Percentiles rank a stretch among this genome's conserved stretches.
Conservation (phyloP, 176 grass and related monocot genomes). For the Oryza longistaminata region DNA sequence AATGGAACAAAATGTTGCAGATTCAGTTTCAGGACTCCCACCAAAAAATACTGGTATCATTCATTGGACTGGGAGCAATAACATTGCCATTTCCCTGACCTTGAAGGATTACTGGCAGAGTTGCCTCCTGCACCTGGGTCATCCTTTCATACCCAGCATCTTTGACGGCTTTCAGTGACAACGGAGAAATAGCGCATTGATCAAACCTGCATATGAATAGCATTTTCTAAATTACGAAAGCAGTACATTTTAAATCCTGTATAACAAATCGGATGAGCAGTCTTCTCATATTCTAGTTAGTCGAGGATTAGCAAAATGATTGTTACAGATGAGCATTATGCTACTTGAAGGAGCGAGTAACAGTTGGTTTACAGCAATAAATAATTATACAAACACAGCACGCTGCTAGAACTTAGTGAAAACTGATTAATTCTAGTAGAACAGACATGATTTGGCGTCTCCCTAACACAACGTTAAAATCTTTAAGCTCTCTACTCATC, state of each 20-base stretch:
- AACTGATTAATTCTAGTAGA: too few relatives aligned
- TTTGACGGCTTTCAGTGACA: slow-evolving; percentile 57
- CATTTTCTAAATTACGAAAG: background rate
- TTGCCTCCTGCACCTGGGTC: slow-evolving; percentile 71
- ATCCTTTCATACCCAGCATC: slow-evolving; percentile 81
- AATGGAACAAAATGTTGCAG: slow-evolving; percentile 27
- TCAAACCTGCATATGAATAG: slow-evolving; percentile 59
- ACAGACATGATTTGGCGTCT: too few relatives aligned
- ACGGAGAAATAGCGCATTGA: slow-evolving; percentile 56
- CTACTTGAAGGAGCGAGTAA: too few relatives aligned
- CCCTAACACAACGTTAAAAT: too few relatives aligned
- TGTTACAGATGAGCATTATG: too few relatives aligned
- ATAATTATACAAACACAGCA: too few relatives aligned
- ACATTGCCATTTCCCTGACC: slow-evolving; percentile 22
- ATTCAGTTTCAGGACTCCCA: background rate
- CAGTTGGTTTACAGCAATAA: too few relatives aligned
- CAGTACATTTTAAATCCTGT: background rate
- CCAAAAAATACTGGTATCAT: background rate
- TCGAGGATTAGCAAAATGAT: too few relatives aligned
- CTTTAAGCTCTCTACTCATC: too few relatives aligned
- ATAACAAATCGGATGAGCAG: too few relatives aligned
- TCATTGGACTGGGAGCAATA: background rate
- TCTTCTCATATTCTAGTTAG: too few relatives aligned
- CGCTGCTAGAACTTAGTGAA: too few relatives aligned
- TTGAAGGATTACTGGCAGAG: slow-evolving; percentile 66